These are phyloP conservation scores for Physcomitrium patens DNA, from an alignment of 225 moss, liverwort and hornwort genomes.

Conservation along the genomic window DNA sequence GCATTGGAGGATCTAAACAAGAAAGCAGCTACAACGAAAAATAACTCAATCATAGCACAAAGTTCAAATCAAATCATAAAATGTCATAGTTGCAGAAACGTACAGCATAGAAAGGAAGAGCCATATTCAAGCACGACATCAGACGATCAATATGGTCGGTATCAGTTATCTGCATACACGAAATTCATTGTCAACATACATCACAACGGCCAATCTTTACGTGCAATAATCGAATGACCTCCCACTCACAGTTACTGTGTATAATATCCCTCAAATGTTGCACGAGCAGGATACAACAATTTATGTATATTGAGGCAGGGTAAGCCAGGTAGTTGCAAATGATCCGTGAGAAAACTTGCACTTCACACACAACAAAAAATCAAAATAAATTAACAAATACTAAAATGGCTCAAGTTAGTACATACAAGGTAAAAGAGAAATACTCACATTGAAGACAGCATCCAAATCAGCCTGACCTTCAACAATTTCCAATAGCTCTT, in stretches of 20 bases:
- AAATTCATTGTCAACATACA: conserved; percentile 31
- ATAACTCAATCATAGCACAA: conserved; percentile 13
- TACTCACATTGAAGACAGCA: conserved; percentile 87
- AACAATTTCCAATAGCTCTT: conserved; percentile 95
- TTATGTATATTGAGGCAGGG: neutral
- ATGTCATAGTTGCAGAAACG: conserved; percentile 23
- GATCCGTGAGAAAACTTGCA: neutral
- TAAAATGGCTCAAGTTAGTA: neutral
- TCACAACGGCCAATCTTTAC: conserved; percentile 17
- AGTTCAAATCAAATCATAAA: conserved; percentile 22
- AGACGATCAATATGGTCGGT: conserved; percentile 98
- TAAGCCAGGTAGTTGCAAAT: neutral
- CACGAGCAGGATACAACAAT: neutral
- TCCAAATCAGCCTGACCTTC: conserved; percentile 99
- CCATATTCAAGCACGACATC: conserved; percentile 99
- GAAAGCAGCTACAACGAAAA: conserved; percentile 16
- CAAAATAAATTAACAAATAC: neutral
- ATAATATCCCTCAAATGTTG: neutral
- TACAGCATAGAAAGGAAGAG: conserved; percentile 95
- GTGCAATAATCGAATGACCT: conserved; percentile 9
- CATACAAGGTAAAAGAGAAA: conserved; percentile 10
- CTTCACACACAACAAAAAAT: neutral
- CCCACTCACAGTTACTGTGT: conserved; percentile 1
- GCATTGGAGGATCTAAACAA: conserved; percentile 14
- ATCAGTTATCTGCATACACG: conserved; percentile 74